phyloP scores from a whole-genome alignment of 2,329 filamentous ascomycete species.

The Cercospora berteroae region DNA sequence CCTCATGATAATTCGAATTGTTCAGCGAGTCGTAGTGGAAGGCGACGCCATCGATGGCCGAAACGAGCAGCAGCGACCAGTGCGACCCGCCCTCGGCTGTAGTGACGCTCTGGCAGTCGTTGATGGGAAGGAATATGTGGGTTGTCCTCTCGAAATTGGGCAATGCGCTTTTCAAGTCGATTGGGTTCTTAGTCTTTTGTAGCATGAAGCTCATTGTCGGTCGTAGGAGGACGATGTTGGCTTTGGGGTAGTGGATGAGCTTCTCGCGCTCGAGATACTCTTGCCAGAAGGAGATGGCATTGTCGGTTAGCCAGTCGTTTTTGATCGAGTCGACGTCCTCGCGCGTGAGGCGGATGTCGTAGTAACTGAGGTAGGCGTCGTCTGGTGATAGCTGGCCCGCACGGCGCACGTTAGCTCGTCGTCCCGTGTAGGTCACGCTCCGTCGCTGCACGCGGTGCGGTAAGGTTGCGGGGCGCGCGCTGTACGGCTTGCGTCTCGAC shows the following conservation, averaged over 20 bases:
- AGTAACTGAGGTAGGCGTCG: conserved; percentile 65
- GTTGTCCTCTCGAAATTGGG: conserved; percentile 78
- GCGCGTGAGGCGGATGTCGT: conserved; percentile 66
- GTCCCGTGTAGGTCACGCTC: not conserved
- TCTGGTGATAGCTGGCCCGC: not conserved
- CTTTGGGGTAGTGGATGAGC: conserved; percentile 73
- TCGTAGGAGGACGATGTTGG: conserved; percentile 83
- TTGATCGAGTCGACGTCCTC: conserved; percentile 87
- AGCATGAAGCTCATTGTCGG: conserved; percentile 92
- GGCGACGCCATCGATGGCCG: conserved; percentile 80
- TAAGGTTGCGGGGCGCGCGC: not conserved
- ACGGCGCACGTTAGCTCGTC: conserved; percentile 6
- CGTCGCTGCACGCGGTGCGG: not conserved
- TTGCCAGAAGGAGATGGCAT: conserved; percentile 97
- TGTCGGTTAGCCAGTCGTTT: conserved; percentile 95
- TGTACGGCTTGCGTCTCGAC: conserved; percentile 1
- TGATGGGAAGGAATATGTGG: conserved; percentile 94
- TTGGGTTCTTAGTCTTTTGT: conserved; percentile 65
- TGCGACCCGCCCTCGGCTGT: conserved; percentile 87
- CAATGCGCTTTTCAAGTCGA: conserved; percentile 63
- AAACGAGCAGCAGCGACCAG: conserved; percentile 91
- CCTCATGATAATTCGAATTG: conserved; percentile 72
- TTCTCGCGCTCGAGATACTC: conserved; percentile 92
- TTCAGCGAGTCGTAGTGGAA: conserved; percentile 95
- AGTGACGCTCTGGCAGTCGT: conserved; percentile 74